Conservation (phyloP, 805 yeast species). For the Pichia ethanolica region DNA sequence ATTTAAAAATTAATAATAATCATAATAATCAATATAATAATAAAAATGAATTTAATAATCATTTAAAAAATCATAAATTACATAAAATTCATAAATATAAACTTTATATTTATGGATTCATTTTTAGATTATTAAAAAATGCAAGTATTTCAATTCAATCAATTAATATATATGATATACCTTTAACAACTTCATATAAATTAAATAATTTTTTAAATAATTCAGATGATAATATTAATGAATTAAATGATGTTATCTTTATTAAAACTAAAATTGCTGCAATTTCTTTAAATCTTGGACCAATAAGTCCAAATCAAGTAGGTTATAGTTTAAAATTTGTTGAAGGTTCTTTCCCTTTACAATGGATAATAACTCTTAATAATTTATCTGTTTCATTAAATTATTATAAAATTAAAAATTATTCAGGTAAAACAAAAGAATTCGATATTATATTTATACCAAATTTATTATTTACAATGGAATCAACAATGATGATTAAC, state of each 20-base stretch:
- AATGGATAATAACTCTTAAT: conserved; percentile 31
- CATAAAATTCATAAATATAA: background rate
- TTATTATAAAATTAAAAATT: conserved; percentile 13
- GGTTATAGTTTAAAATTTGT: conserved; percentile 40
- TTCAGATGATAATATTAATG: background rate
- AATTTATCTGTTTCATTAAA: conserved; percentile 27
- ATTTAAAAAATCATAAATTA: too few relatives aligned
- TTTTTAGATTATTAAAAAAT: conserved; percentile 18
- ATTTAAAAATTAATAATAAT: background rate
- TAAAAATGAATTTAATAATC: background rate
- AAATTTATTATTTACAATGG: conserved; percentile 11
- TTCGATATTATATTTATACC: conserved; percentile 30
- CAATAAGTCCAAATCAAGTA: conserved; percentile 23
- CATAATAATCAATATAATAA: background rate
- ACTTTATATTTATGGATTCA: conserved; percentile 12
- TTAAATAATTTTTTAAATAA: conserved; percentile 5
- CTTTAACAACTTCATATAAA: conserved; percentile 14
- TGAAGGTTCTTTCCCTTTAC: conserved; percentile 36
- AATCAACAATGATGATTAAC: conserved; percentile 17
- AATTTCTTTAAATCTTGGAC: conserved; percentile 12
- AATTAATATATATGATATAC: conserved; percentile 21
- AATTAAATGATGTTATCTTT: conserved; percentile 12
- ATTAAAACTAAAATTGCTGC: conserved; percentile 14
- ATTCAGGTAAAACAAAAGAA: conserved; percentile 9
- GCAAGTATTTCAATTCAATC: conserved; percentile 18